These are phyloP conservation scores for Lasiosphaeria miniovina DNA, from an alignment of 495 filamentous ascomycete species.

Conservation along the genomic window DNA sequence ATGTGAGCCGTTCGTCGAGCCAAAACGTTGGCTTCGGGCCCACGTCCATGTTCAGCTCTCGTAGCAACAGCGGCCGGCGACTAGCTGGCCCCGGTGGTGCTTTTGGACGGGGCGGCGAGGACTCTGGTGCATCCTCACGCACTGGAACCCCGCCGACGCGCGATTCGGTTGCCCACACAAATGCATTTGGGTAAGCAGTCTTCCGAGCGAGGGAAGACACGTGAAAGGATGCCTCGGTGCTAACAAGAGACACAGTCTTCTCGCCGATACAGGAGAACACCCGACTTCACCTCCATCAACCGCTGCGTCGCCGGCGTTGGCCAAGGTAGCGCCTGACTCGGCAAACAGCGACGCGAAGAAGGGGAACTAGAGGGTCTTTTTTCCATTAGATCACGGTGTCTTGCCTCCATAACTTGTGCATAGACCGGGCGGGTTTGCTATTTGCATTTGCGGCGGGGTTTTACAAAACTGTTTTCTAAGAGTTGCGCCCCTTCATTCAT, in stretches of 20 bases:
- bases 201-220: constrained; percentile 9
- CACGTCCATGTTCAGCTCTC: constrained; percentile 70
- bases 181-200: constrained; percentile 81
- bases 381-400: constrained; percentile 25
- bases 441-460: constrained; percentile 41
- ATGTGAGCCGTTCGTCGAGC: constrained; percentile 51
- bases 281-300: constrained; percentile 62
- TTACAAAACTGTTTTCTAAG: constrained; percentile 32
- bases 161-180: constrained; percentile 66
- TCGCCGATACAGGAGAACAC: constrained; percentile 52
- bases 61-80: constrained; percentile 81
- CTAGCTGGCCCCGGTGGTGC: constrained; percentile 66
- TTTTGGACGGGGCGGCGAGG: constrained; percentile 68
- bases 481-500: constrained; percentile 23
- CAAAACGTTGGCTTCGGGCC: constrained; percentile 70
- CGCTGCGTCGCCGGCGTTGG: constrained; percentile 56
- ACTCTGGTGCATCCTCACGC: constrained; percentile 71
- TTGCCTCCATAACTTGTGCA: constrained; percentile 37
- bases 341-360: constrained; percentile 49
- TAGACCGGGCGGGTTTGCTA: constrained; percentile 39
- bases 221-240: constrained; percentile 19
- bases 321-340: constrained; percentile 60
- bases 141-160: constrained; percentile 81
- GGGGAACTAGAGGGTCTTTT: constrained; percentile 35
- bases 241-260: constrained; percentile 38